Evolutionary conservation across 805 yeast genomes (phyloP).

Genomic region (Lipomyces spencermartinsiae): DNA sequence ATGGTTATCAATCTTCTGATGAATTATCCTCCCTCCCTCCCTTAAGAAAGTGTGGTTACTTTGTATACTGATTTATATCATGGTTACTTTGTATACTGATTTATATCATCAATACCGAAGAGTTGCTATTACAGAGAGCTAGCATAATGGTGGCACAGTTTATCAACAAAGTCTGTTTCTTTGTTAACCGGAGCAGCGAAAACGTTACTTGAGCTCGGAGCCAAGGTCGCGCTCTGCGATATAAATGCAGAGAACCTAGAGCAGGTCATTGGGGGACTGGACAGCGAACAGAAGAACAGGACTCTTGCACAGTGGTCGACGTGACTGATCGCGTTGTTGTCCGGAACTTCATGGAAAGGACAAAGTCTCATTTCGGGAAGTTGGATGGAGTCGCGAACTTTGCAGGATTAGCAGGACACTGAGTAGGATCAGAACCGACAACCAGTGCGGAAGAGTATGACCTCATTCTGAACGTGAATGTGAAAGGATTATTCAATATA

Average conservation of each 20-base stretch:
- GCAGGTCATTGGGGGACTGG: not conserved
- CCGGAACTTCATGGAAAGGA: not conserved
- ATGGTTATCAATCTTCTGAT: too few species aligned
- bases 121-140: too few species aligned
- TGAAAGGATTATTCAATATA: not conserved
- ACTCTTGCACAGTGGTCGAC: not conserved
- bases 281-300: not conserved
- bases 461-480: not conserved
- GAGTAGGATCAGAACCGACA: not conserved
- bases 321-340: not conserved
- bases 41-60: not conserved
- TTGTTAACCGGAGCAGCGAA: not conserved
- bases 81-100: too few species aligned
- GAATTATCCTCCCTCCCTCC: too few species aligned
- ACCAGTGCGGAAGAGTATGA: not conserved
- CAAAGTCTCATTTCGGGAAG: not conserved
- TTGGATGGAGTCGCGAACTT: not conserved
- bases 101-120: too few species aligned
- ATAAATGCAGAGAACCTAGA: not conserved
- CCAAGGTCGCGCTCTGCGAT: not conserved
- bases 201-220: not conserved
- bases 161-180: not conserved
- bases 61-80: too few species aligned
- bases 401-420: not conserved
- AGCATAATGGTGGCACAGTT: too few species aligned